Conservation (phyloP, 441 rosid genomes). For the Mallotus repandus region DNA sequence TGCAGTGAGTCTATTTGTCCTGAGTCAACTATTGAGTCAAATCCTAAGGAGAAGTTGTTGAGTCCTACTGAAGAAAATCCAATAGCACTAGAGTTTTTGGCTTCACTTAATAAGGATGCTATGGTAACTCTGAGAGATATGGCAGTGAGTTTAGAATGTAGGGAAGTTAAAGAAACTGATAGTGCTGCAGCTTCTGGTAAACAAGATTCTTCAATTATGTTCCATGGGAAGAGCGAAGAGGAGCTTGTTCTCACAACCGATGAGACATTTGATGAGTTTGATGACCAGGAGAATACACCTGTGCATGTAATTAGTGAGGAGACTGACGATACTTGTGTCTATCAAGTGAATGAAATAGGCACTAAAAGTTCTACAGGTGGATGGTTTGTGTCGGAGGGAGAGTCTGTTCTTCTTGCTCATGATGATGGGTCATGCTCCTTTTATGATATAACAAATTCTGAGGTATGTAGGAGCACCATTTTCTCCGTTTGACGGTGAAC, state of each 20-base stretch:
- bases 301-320: conserved; percentile 46
- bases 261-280: conserved; percentile 81
- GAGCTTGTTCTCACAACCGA: conserved; percentile 63
- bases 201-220: conserved; percentile 35
- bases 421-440: conserved; percentile 91
- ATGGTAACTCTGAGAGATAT: conserved; percentile 23
- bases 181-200: conserved; percentile 41
- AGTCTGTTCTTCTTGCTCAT: conserved; percentile 87
- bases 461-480: conserved; percentile 45
- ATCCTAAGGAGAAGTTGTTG: conserved; percentile 42
- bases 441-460: conserved; percentile 79
- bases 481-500: conserved; percentile 2
- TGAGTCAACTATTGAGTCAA: conserved; percentile 30
- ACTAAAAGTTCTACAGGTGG: conserved; percentile 75
- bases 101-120: conserved; percentile 49
- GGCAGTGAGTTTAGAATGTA: conserved; percentile 32
- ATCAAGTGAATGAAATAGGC: conserved; percentile 68
- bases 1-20: conserved; percentile 15
- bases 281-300: conserved; percentile 63
- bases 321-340: conserved; percentile 47
- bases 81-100: conserved; percentile 58
- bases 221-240: conserved; percentile 32
- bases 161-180: conserved; percentile 61
- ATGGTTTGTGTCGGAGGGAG: conserved; percentile 98
- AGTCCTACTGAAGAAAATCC: conserved; percentile 50